Evolutionary conservation across 495 filamentous ascomycete genomes (phyloP).

Genomic region (Pyrenula massariospora): DNA sequence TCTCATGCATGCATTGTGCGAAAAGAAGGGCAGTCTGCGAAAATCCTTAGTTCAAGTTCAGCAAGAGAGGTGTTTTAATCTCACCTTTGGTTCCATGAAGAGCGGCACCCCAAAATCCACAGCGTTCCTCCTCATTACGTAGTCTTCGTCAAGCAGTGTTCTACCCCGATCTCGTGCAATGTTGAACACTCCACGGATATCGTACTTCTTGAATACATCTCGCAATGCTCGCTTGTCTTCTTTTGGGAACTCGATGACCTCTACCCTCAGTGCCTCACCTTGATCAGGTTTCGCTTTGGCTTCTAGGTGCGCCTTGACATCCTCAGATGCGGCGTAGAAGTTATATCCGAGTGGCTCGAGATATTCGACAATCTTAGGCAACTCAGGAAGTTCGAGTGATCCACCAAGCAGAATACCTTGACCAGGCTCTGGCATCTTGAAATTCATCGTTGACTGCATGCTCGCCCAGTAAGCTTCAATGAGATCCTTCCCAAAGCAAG

Average conservation of each 20-base stretch:
- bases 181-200: conserved; percentile 94
- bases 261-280: conserved; percentile 43
- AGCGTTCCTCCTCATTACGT: conserved; percentile 95
- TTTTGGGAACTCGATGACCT: conserved; percentile 95
- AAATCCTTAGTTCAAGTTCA: conserved; percentile 9
- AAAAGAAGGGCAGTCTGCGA: conserved; percentile 85
- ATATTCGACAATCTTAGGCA: conserved; percentile 70
- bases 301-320: conserved; percentile 78
- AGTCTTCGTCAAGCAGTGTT: conserved; percentile 83
- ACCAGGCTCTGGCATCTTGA: conserved; percentile 84
- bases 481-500: conserved; percentile 92
- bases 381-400: conserved; percentile 51
- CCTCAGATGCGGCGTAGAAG: conserved; percentile 70
- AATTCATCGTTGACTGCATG: conserved; percentile 97
- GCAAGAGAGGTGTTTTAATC: conserved; percentile 15
- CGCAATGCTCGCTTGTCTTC: conserved; percentile 89
- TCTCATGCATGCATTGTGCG: conserved; percentile 90
- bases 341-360: conserved; percentile 85
- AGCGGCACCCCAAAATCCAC: conserved; percentile 96
- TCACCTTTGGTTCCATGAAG: conserved; percentile 98
- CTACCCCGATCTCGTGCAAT: conserved; percentile 73
- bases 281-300: conserved; percentile 36
- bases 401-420: conserved; percentile 92
- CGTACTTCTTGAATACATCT: conserved; percentile 93
- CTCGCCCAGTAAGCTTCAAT: conserved; percentile 97